Base-by-base conservation (phyloP, 2,329 filamentous ascomycete genomes). In the Colletotrichum chlorophyti region DNA sequence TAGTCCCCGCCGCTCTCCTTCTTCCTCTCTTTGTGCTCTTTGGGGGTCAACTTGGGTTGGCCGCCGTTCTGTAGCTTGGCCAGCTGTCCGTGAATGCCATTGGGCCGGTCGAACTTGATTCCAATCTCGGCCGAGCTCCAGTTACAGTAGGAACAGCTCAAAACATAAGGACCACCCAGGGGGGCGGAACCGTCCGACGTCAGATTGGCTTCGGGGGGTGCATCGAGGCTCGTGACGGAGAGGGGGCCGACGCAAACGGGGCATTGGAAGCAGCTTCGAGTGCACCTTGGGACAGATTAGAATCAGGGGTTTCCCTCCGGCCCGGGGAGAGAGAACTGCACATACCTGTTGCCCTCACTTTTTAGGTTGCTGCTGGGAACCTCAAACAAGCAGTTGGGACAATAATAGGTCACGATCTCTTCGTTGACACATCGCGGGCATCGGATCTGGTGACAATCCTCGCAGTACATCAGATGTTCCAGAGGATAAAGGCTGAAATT, bases 361-460 rank as follows among this genome's bases (percentile, higher is more conserved):
- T 94, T 93, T 41, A 98, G 86, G 69, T 92, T 93, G 69, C 91
- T 96, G 72, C 91, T 96, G 5, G 94, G 93, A 27, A 97, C 94
- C 74, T 99, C 95, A 69, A 99, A 98, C 55, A 99, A 77, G 72
- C 95, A 99, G 71, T 87, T 94, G 5, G 95, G 95, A 69, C 95
- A 99, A 75, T 91, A 99, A 82, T 93, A 97, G 51, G 91, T 95
- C 43, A 96, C 88, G 53, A 97, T 93, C 76, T 99, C 95, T 71
- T 99, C 95, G 43, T 89, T 85, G 51, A 96, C 91, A 70, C 95
- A 99, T 76, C 93, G 83, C 6, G 92, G 91, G 71, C 95, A 99
- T 65, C 95, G 90, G 62, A 98, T 96, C 74, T 97, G 90, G 71
- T 96, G 92, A 73, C 95, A 99, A 72, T 98, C 95, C 71, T 97